Evolutionary conservation across 805 yeast genomes (phyloP), one percentile per base, ranked within the genome.

Genomic region (Candida oleophila): DNA sequence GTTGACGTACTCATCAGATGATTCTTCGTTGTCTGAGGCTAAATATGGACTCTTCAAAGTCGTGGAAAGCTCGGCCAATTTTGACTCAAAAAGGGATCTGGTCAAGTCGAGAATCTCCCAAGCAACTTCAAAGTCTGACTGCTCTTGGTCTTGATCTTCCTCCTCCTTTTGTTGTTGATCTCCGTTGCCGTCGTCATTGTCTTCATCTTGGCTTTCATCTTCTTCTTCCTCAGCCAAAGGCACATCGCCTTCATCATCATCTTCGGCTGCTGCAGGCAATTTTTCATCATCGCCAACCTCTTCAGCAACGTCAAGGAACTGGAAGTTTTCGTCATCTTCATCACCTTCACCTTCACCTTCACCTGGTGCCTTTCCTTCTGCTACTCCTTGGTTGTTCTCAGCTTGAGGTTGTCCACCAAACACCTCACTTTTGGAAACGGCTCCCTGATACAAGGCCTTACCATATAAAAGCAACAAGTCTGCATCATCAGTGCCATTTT

Each of bases 71-170:
- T 64, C 52, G 21, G 67, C 66, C 3, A 79, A 55, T 44, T 72
- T 59, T 40, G 71, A 63, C 59, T 80, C 83, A 54, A 80, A 85
- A 38, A 87, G 61, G 2, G 85, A 74, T 51, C 97, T 77, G 2
- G 96, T 78, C 35, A 88, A 71, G 60, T 91, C 96, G 16, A 90
- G 68, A 7, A 88, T 78, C 44, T 87, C 94, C 94, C 96, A 87
- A 0, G 97, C 96, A 15, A 84, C 80, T 60, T 87, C 95, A 57
- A 92, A 88, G 56, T 86, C 96, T 15, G 82, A 75, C 52, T 83
- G 87, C 36, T 80, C 71, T 37, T 69, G 62, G 44, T 67, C 69
- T 48, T 62, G 60, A 22, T 50, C 62, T 41, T 67, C 53, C n/a
- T 50, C 57, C 39, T 57, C 38, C 14, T 53, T 43, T 11, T 44